Conservation (phyloP, 2,329 filamentous ascomycete species). For the Pseudovirgaria hyperparasitica region DNA sequence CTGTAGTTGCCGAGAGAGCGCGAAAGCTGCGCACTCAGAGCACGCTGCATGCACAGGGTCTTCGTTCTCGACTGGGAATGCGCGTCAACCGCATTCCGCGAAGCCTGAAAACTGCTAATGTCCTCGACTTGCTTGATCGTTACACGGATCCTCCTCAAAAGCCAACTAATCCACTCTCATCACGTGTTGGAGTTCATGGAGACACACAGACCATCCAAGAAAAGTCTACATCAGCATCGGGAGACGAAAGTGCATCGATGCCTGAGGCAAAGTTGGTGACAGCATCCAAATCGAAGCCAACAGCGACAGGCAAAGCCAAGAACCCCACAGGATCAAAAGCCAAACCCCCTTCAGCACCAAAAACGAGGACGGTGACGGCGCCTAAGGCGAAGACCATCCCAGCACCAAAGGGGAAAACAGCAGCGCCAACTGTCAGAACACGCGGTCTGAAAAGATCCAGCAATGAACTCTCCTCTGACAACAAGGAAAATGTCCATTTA, state of each 20-base stretch:
- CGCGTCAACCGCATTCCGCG: slow-evolving; percentile 85
- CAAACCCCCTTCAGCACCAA: slow-evolving; percentile 31
- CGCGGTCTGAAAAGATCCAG: no score
- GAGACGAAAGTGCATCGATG: neutral
- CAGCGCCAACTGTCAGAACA: no score
- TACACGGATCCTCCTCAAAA: slow-evolving; percentile 19
- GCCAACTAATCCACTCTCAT: neutral
- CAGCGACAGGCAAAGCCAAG: slow-evolving; percentile 10
- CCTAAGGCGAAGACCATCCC: slow-evolving; percentile 6
- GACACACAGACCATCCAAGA: neutral
- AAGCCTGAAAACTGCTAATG: slow-evolving; percentile 63
- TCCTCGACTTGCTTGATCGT: slow-evolving; percentile 63
- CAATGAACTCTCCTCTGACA: slow-evolving; percentile 14
- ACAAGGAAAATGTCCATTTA: slow-evolving; percentile 29
- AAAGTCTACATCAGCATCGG: neutral
- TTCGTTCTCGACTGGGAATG: slow-evolving; percentile 78
- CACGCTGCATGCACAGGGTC: slow-evolving; percentile 71
- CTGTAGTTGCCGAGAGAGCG: slow-evolving; percentile 69
- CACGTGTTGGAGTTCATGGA: neutral
- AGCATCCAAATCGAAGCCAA: slow-evolving; percentile 1
- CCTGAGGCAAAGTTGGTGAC: neutral
- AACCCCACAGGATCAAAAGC: slow-evolving; percentile 20
- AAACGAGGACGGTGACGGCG: slow-evolving; percentile 56
- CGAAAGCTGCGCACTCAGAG: slow-evolving; percentile 82
- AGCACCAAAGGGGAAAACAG: no score